Evolutionary conservation across 345 rosid genomes (phyloP).

Genomic region (Lenwebbia sp.): DNA sequence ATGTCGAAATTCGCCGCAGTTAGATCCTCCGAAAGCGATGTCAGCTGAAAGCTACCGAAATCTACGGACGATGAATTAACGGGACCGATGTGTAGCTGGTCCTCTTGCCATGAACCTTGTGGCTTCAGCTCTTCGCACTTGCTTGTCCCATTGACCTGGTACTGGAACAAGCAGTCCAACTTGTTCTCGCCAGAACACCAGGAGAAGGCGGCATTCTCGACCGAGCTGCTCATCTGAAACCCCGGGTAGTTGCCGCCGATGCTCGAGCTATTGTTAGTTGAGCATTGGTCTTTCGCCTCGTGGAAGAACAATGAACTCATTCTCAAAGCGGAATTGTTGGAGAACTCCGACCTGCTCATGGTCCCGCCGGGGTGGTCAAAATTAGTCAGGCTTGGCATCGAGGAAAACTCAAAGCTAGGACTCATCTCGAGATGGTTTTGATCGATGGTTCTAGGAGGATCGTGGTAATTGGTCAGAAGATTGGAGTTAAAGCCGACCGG

Average conservation of each 20-base stretch:
- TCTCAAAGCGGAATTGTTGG: conserved; percentile 22
- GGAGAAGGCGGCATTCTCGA: conserved; percentile 14
- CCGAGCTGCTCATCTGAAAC: conserved; percentile 18
- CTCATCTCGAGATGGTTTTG: conserved; percentile 19
- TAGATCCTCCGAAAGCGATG: conserved; percentile 48
- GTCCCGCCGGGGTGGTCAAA: conserved; percentile 7
- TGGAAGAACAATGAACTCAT: conserved; percentile 7
- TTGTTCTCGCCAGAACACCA: conserved; percentile 16
- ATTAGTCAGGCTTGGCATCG: conserved; percentile 36
- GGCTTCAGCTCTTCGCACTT: conserved; percentile 18
- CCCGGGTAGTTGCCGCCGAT: conserved; percentile 31
- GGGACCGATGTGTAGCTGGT: conserved; percentile 1
- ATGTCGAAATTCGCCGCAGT: conserved; percentile 31
- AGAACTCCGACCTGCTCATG: not conserved
- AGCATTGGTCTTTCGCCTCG: not conserved
- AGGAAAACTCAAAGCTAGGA: conserved; percentile 18
- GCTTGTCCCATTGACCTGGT: conserved; percentile 7
- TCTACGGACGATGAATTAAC: conserved; percentile 20
- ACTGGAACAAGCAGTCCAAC: conserved; percentile 24
- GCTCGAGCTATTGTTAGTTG: conserved; percentile 41
- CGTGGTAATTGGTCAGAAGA: conserved; percentile 6
- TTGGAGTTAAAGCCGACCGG: conserved; percentile 12
- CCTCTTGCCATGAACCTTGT: conserved; percentile 25
- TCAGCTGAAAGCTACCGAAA: conserved; percentile 39
- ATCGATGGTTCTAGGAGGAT: conserved; percentile 1